Evolutionary conservation across 371 early-diverging fungal species (phyloP).

Genomic region (Lichtheimia ornata): DNA sequence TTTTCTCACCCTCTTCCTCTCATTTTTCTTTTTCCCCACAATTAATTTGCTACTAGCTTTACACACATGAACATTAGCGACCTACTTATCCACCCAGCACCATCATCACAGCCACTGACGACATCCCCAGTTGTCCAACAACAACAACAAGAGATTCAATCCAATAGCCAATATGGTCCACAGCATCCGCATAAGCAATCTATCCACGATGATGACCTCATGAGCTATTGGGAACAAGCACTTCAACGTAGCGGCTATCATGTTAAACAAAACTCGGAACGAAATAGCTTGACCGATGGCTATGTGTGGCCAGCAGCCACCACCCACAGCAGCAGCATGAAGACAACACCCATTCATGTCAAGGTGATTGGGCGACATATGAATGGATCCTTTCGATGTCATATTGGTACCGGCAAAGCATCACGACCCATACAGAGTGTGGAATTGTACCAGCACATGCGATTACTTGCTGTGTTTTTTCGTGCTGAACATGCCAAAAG

Average conservation of each 20-base stretch:
- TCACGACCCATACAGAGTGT: slow-evolving; percentile 38
- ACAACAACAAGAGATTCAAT: background rate
- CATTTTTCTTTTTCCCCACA: background rate
- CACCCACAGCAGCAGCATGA: background rate
- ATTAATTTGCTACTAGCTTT: background rate
- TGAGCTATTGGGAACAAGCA: slow-evolving; percentile 26
- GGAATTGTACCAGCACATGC: slow-evolving; percentile 40
- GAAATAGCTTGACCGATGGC: slow-evolving; percentile 37
- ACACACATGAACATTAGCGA: slow-evolving; percentile 20
- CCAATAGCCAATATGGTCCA: too few relatives aligned
- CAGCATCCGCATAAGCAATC: slow-evolving; percentile 1
- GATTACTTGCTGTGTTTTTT: slow-evolving; percentile 42
- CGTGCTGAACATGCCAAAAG: slow-evolving; percentile 31
- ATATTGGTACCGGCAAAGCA: slow-evolving; percentile 47
- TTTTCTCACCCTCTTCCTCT: slow-evolving; percentile 1
- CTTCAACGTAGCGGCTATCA: slow-evolving; percentile 23
- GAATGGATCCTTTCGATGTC: slow-evolving; percentile 45
- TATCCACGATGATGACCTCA: slow-evolving; percentile 28
- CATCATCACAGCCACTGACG: slow-evolving; percentile 1
- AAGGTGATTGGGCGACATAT: slow-evolving; percentile 45
- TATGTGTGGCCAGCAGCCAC: slow-evolving; percentile 15
- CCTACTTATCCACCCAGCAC: slow-evolving; percentile 15
- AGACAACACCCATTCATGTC: slow-evolving; percentile 38
- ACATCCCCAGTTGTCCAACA: background rate
- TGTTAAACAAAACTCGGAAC: slow-evolving; percentile 20